These are phyloP conservation scores for Stromatinia cepivora DNA, from an alignment of 2,329 filamentous ascomycete genomes.

Conservation along the genomic window DNA sequence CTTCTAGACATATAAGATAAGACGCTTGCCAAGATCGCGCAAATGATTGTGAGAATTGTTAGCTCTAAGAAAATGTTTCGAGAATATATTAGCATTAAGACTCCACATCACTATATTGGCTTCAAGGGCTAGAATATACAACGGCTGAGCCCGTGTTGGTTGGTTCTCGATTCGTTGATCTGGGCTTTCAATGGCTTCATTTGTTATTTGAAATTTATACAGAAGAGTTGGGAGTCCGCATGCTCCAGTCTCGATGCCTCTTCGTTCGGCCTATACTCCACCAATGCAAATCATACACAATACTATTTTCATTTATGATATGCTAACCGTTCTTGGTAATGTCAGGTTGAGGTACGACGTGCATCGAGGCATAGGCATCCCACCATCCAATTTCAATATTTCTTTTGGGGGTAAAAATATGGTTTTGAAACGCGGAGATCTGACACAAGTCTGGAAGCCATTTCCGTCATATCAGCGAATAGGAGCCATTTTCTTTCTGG, in stretches of 20 bases:
- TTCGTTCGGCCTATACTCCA: not conserved
- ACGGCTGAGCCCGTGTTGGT: slow-evolving; percentile 1
- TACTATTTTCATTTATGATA: not conserved
- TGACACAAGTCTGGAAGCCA: slow-evolving; percentile 5
- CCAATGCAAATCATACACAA: too few relatives aligned
- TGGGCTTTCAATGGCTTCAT: not conserved
- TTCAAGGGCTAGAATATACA: slow-evolving; percentile 2
- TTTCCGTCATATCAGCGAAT: slow-evolving; percentile 3
- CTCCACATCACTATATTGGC: not conserved
- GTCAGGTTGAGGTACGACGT: slow-evolving; percentile 1
- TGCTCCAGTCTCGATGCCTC: not conserved
- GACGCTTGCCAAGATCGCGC: not conserved
- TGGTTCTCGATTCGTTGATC: not conserved
- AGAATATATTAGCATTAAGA: not conserved
- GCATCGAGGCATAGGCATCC: slow-evolving; percentile 5
- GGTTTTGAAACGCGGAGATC: slow-evolving; percentile 19
- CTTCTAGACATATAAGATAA: not conserved
- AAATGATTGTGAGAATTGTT: not conserved
- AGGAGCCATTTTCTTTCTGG: not conserved
- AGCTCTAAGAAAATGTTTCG: too few relatives aligned
- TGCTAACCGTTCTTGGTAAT: slow-evolving; percentile 11
- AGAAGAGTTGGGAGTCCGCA: not conserved
- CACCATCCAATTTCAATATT: not conserved
- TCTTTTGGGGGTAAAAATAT: not conserved
- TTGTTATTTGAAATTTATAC: not conserved